Conservation (phyloP, 2,329 filamentous ascomycete species). For the Trichoderma polysporum region DNA sequence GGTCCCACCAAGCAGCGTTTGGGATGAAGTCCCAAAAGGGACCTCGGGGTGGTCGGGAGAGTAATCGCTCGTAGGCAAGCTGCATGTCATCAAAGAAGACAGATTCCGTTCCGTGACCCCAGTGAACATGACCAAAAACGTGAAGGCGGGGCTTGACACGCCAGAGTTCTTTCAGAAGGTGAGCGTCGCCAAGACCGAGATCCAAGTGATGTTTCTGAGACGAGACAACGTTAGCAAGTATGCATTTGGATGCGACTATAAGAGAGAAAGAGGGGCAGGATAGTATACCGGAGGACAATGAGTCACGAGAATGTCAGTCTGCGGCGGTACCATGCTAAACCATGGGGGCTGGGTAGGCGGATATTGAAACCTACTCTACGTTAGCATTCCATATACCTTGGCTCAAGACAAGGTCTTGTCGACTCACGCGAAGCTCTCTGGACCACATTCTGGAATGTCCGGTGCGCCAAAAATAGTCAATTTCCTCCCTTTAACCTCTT, state of each 20-base stretch:
- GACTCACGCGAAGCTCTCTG: constrained; percentile 60
- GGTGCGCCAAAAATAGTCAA: constrained; percentile 72
- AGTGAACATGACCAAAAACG: constrained; percentile 84
- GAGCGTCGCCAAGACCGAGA: constrained; percentile 67
- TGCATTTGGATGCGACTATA: background rate
- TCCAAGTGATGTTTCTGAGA: constrained; percentile 65
- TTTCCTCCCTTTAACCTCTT: constrained; percentile 60
- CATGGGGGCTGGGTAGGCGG: constrained; percentile 64
- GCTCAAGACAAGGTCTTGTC: background rate
- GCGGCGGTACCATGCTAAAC: constrained; percentile 66
- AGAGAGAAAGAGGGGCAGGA: constrained; percentile 25
- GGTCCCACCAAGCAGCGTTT: constrained; percentile 47
- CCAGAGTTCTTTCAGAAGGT: constrained; percentile 70
- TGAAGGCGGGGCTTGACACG: constrained; percentile 72
- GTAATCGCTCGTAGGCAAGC: constrained; percentile 66
- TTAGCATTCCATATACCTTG: background rate
- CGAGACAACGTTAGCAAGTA: background rate
- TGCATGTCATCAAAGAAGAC: constrained; percentile 76
- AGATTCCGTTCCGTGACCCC: constrained; percentile 66
- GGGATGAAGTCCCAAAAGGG: constrained; percentile 48
- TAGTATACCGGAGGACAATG: constrained; percentile 67
- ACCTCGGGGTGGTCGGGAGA: constrained; percentile 44
- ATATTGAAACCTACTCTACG: constrained; percentile 66
- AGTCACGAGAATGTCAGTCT: constrained; percentile 77
- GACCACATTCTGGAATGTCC: constrained; percentile 75